Evolutionary conservation across 2,329 filamentous ascomycete species (phyloP).

Genomic region (Samsoniella hepiali): DNA sequence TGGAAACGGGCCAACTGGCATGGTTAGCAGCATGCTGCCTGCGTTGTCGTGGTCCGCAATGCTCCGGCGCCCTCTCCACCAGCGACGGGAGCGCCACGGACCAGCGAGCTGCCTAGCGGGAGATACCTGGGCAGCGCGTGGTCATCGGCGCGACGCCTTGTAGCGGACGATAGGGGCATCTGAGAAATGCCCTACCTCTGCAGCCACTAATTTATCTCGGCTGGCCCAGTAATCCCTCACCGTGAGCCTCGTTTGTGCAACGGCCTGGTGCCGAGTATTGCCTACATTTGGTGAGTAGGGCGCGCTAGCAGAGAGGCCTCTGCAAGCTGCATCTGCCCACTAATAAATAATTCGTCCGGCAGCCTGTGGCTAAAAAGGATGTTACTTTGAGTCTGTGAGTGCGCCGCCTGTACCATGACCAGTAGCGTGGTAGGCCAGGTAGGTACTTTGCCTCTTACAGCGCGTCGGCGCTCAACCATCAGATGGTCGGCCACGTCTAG

Average conservation of each 20-base stretch:
- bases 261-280: background rate
- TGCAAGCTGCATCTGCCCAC: background rate
- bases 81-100: background rate
- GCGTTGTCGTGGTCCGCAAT: slow-evolving; percentile 6
- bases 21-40: background rate
- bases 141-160: background rate
- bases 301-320: background rate
- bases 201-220: slow-evolving; percentile 12
- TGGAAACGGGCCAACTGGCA: slow-evolving; percentile 1
- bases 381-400: background rate
- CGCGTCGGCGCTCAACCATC: background rate
- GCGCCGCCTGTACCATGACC: background rate
- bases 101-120: background rate
- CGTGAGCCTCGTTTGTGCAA: background rate
- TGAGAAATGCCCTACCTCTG: background rate
- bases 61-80: slow-evolving; percentile 11
- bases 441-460: background rate
- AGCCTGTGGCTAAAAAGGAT: background rate
- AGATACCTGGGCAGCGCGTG: slow-evolving; percentile 5
- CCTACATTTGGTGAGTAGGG: background rate
- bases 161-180: slow-evolving; percentile 10
- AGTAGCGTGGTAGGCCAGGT: background rate
- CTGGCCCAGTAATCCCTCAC: slow-evolving; percentile 8
- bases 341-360: background rate
- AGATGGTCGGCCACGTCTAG: background rate